phyloP scores from a whole-genome alignment of 2,329 filamentous ascomycete species.

The Trichoderma aggressivum region DNA sequence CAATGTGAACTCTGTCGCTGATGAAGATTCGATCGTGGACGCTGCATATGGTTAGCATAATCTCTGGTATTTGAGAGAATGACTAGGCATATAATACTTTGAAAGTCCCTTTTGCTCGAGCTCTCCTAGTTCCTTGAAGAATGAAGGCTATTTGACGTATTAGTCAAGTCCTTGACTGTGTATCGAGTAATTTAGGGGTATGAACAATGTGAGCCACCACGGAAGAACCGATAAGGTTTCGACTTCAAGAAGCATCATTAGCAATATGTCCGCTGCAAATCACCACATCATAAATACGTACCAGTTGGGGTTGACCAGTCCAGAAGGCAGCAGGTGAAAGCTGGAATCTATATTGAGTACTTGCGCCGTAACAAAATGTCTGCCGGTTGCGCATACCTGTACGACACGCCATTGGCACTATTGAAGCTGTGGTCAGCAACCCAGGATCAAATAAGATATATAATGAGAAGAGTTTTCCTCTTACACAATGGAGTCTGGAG shows the following conservation, averaged over 20 bases:
- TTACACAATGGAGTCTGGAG: slow-evolving; percentile 24
- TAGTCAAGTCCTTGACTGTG: slow-evolving; percentile 59
- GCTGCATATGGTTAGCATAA: slow-evolving; percentile 26
- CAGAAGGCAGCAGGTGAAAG: slow-evolving; percentile 64
- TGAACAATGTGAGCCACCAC: slow-evolving; percentile 23
- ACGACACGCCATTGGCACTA: slow-evolving; percentile 34
- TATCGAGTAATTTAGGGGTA: slow-evolving; percentile 21
- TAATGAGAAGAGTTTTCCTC: slow-evolving; percentile 21
- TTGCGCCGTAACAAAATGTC: slow-evolving; percentile 9
- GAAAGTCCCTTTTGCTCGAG: slow-evolving; percentile 33
- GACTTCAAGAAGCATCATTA: neutral
- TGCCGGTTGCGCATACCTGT: slow-evolving; percentile 29
- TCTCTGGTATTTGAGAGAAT: slow-evolving; percentile 27
- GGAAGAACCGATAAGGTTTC: slow-evolving; percentile 63
- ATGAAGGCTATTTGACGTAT: slow-evolving; percentile 50
- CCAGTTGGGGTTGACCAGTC: slow-evolving; percentile 65
- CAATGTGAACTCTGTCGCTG: slow-evolving; percentile 60
- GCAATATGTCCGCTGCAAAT: slow-evolving; percentile 31
- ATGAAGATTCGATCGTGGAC: slow-evolving; percentile 55
- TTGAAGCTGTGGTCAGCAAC: slow-evolving; percentile 1
- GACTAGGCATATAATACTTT: slow-evolving; percentile 14
- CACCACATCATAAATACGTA: slow-evolving; percentile 11
- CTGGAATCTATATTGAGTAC: slow-evolving; percentile 33
- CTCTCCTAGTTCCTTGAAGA: slow-evolving; percentile 41
- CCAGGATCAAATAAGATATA: neutral